A percentile compares a stretch with the other conserved stretches of the same genome.
These are phyloP conservation scores for Biscogniauxia marginata DNA, from an alignment of 2,329 filamentous ascomycete genomes.

Conservation along the genomic window DNA sequence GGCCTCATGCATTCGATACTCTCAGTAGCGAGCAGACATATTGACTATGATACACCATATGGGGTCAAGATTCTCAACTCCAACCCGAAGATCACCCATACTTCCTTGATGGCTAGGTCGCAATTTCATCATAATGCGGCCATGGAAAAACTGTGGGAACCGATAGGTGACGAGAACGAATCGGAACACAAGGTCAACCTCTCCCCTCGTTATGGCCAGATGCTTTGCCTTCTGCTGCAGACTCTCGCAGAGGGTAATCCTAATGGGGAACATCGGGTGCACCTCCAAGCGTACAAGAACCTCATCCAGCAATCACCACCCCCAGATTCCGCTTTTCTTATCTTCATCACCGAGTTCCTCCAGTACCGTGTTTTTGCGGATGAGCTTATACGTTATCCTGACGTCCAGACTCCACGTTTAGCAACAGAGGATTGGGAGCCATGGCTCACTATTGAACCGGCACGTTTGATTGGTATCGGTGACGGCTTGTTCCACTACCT, in stretches of 20 bases:
- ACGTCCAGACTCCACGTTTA: slow-evolving; percentile 36
- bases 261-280: slow-evolving; percentile 71
- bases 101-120: slow-evolving; percentile 50
- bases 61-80: slow-evolving; percentile 52
- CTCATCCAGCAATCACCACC: slow-evolving; percentile 65
- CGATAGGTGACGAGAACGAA: slow-evolving; percentile 43
- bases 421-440: slow-evolving; percentile 46
- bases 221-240: slow-evolving; percentile 60
- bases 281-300: slow-evolving; percentile 72
- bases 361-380: slow-evolving; percentile 76
- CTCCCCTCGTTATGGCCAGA: slow-evolving; percentile 60
- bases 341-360: slow-evolving; percentile 74
- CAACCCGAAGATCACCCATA: slow-evolving; percentile 45
- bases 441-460: slow-evolving; percentile 41
- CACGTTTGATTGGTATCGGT: slow-evolving; percentile 72
- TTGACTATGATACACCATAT: slow-evolving; percentile 58
- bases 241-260: slow-evolving; percentile 56
- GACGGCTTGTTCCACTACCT: slow-evolving; percentile 80
- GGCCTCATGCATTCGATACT: slow-evolving; percentile 90
- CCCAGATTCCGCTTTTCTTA: slow-evolving; percentile 62
- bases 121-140: slow-evolving; percentile 56
- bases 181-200: slow-evolving; percentile 46
- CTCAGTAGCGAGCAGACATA: slow-evolving; percentile 77
- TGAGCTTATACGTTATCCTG: slow-evolving; percentile 54
- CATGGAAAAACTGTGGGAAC: slow-evolving; percentile 49